These are phyloP conservation scores for Polyporus tsugae DNA, from an alignment of 1,284 basidiomycete genomes.

Conservation along the genomic window DNA sequence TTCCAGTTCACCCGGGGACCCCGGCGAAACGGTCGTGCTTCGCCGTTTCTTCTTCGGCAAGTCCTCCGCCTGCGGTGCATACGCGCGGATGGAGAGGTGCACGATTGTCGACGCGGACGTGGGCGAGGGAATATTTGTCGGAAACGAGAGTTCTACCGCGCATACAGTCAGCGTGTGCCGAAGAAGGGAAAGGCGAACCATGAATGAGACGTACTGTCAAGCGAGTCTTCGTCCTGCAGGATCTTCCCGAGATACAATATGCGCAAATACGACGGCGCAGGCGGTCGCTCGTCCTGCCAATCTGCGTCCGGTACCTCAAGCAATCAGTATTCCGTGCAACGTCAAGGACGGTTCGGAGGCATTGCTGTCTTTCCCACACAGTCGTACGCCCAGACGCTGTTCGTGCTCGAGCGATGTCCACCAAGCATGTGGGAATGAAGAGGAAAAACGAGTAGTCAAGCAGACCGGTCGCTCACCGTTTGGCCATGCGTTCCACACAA, in stretches of 20 bases:
- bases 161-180: slow-evolving; percentile 18
- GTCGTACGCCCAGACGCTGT: not conserved
- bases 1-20: slow-evolving; percentile 27
- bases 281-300: slow-evolving; percentile 83
- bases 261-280: slow-evolving; percentile 80
- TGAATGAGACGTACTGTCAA: slow-evolving; percentile 61
- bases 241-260: slow-evolving; percentile 86
- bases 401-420: not conserved
- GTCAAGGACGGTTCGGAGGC: not conserved
- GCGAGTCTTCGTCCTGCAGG: slow-evolving; percentile 83
- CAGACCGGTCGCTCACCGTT: slow-evolving; percentile 56
- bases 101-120: slow-evolving; percentile 70
- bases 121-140: slow-evolving; percentile 48
- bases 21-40: slow-evolving; percentile 15
- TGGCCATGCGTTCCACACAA: slow-evolving; percentile 88
- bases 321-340: not conserved
- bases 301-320: slow-evolving; percentile 50
- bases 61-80: slow-evolving; percentile 60
- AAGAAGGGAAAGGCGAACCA: slow-evolving; percentile 10
- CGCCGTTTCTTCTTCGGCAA: slow-evolving; percentile 59
- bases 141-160: slow-evolving; percentile 58
- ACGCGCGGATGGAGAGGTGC: slow-evolving; percentile 81
- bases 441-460: not conserved
- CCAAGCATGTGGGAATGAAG: not conserved
- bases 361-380: slow-evolving; percentile 4